Base-by-base conservation (phyloP, 768 basidiomycete genomes). In the Phylloporus sp. region DNA sequence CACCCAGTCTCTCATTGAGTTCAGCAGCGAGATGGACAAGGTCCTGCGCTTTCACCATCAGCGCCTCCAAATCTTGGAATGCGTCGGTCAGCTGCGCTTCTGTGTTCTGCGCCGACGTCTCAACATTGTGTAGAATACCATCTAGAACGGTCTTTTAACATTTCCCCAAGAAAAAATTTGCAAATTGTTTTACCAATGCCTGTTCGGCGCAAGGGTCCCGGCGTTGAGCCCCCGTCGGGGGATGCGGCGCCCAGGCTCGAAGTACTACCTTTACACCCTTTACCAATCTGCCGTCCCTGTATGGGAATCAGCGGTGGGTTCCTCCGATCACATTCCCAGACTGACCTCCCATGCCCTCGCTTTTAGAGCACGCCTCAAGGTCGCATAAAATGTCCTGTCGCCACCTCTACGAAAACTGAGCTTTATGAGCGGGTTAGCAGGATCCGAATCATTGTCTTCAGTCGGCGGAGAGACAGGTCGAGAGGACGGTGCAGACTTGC, bases 391-490 rank as follows among this genome's bases (percentile, higher is more conserved):
- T 1, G 78, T 59, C 68, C 88, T 88, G 65, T 89, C 93, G 0
- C 95, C 95, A 4, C 95, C 93, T 65, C 84, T 90, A 38, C 95
- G 78, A 67, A 99, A 97, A 68, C 91, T 94, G 49, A 99, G 65
- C 58, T 89, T 87, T 43, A 97, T 80, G 51, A 85, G 73, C 27
- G 74, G 62, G n/a, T 72, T 64, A 6, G 61, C 60, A 10, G 70
- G 64, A 32, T 68, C 63, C 26, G 67, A 65, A 32, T 40, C 54
- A 35, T 56, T 50, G 34, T 57, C 62, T 7, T 54, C 53, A 8
- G 59, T 47, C 35, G 72, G 73, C 1, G 78, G 78, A 0, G 88
- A 84, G 8, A 73, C 65, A 3, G 86, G 80, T 23, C 87, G 78
- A 11, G 88, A 85, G 0, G 81, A 71, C 0, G 87, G 85, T 4